phyloP scores from a whole-genome alignment of 768 basidiomycete species.

The Psilocybe subaeruginosa region DNA sequence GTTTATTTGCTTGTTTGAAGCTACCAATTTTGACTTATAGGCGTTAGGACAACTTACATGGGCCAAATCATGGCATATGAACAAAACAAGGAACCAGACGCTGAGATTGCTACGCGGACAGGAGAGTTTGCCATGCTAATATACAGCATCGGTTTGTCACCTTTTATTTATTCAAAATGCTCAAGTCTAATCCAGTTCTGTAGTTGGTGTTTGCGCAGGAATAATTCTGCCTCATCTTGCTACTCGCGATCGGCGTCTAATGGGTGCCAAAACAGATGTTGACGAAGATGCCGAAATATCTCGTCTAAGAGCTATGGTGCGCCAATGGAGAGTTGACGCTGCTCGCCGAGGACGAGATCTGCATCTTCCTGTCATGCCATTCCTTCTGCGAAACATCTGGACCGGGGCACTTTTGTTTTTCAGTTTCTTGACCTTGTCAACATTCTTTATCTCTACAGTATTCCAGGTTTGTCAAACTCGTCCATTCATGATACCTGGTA shows the following conservation, averaged over 20 bases:
- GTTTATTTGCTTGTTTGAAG: slow-evolving; percentile 22
- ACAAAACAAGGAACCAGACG: slow-evolving; percentile 70
- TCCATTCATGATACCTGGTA: neutral
- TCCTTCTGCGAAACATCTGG: slow-evolving; percentile 94
- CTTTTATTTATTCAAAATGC: neutral
- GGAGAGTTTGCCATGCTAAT: slow-evolving; percentile 90
- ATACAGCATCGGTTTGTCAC: slow-evolving; percentile 78
- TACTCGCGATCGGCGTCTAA: slow-evolving; percentile 77
- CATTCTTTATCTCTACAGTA: slow-evolving; percentile 86
- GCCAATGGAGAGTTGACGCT: slow-evolving; percentile 86
- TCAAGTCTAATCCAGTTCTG: slow-evolving; percentile 13
- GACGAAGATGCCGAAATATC: slow-evolving; percentile 76
- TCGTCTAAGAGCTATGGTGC: slow-evolving; percentile 71
- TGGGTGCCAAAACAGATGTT: slow-evolving; percentile 71
- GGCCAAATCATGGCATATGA: slow-evolving; percentile 94
- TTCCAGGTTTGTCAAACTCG: slow-evolving; percentile 49
- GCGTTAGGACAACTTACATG: slow-evolving; percentile 82
- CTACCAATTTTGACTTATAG: neutral
- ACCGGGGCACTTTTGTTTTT: slow-evolving; percentile 85
- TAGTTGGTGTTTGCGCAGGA: slow-evolving; percentile 87
- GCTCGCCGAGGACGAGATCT: slow-evolving; percentile 73
- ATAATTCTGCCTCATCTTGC: slow-evolving; percentile 80
- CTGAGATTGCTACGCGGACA: slow-evolving; percentile 80
- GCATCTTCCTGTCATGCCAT: slow-evolving; percentile 84
- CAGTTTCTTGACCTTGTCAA: slow-evolving; percentile 75